Base-by-base conservation (phyloP, 306 rosid species). In the Pyrus bretschneideri region DNA sequence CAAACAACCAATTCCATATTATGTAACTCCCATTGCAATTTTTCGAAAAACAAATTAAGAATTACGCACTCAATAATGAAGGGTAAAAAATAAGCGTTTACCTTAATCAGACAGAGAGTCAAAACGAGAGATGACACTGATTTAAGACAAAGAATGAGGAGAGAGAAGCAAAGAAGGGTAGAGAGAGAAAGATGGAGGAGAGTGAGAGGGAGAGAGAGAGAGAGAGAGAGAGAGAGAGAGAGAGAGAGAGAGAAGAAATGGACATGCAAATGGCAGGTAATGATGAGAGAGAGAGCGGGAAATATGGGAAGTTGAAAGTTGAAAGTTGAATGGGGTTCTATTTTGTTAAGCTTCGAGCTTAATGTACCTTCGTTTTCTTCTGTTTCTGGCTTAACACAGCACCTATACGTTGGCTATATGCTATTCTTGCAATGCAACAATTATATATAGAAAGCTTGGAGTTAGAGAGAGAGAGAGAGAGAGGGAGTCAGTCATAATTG, bases 231-330 rank as follows among this genome's bases (percentile, higher is more conserved):
- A 63, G 22, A 31, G 58, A 42, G 51, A 4, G 38, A 35, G 40
- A 35, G 38, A 35, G 40, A 35, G 54, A 29, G 38, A 63, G 22
- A 31, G 58, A 42, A 23, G 73, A 70, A 74, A 67, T n/a, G 72
- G 40, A 13, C 69, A 52, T 57, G 13, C 27, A 10, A 78, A 79
- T 51, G 83, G 73, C 17, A 35, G 83, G 83, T 78, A 66, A 35
- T 35, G 84, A 81, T 63, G 86, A 33, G 77, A 80, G 86, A 86
- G 82, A 86, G 81, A 78, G 30, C 89, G 86, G 80, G 79, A 40
- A 85, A 81, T 81, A 88, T 65, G 75, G 78, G 72, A 70, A 81
- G 73, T 7, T 57, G 79, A 77, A 73, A 55, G 6, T 46, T n/a
- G 11, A 55, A 52, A 6, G 4, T 21, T 19, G 42, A 38, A 38